phyloP scores from a whole-genome alignment of 148 eudicot species.

The Arctostaphylos glauca region DNA sequence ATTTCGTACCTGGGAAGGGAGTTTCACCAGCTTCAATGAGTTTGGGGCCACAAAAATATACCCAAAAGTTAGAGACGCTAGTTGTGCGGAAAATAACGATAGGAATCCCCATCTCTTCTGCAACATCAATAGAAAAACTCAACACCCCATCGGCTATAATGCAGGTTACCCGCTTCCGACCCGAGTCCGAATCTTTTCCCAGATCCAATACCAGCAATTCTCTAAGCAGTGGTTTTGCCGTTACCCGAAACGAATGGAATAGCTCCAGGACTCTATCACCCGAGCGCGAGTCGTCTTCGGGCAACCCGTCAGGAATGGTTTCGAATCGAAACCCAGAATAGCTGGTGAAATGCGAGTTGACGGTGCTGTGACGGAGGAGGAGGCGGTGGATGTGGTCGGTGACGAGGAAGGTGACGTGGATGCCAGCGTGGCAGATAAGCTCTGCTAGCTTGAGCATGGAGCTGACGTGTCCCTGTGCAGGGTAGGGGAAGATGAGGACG shows the following conservation, averaged over 20 bases:
- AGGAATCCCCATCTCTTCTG: conserved; percentile 24
- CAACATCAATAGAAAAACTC: conserved; percentile 28
- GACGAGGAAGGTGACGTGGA: conserved; percentile 27
- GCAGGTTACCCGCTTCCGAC: conserved; percentile 19
- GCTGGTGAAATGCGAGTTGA: conserved; percentile 7
- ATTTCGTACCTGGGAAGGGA: conserved; percentile 30
- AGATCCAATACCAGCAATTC: conserved; percentile 26
- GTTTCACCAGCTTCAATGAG: conserved; percentile 40
- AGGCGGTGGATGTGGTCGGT: conserved; percentile 22
- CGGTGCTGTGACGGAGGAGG: conserved; percentile 21
- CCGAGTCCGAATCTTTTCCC: background rate
- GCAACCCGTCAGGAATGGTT: conserved; percentile 33
- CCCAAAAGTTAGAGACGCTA: conserved; percentile 29
- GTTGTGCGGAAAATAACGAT: conserved; percentile 22
- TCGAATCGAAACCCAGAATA: conserved; percentile 23
- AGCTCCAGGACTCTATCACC: background rate
- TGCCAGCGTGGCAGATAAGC: conserved; percentile 34
- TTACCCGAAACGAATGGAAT: background rate
- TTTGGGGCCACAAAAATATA: conserved; percentile 25
- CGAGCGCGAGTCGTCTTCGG: conserved; percentile 27
- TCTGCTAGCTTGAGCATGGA: conserved; percentile 20
- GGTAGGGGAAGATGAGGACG: conserved; percentile 46
- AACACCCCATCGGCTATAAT: conserved; percentile 35
- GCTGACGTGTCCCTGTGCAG: conserved; percentile 51
- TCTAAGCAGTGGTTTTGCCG: conserved; percentile 18